Base-by-base conservation (phyloP, 2,329 filamentous ascomycete genomes). In the Trichoderma endophyticum region DNA sequence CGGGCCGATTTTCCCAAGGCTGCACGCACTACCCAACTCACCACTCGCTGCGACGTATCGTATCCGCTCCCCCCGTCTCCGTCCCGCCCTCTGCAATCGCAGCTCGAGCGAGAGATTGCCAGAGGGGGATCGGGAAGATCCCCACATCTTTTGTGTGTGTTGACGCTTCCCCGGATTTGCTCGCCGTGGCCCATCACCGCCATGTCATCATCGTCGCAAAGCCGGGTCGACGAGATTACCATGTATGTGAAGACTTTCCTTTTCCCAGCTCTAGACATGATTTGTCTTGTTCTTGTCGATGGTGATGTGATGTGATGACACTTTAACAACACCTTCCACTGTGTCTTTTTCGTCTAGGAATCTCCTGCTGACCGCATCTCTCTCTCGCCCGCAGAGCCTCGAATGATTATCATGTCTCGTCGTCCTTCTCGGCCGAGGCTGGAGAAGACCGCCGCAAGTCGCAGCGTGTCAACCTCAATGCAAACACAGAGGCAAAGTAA, bases 401-500 rank as follows among this genome's bases (percentile, higher is more conserved):
- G 21, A 75, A 77, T 56, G 76, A 78, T 43, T 75, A 78, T 56
- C 77, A 78, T 43, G 74, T 76, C 21, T 77, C 79, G 65, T 77
- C 79, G 21, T 78, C 79, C 66, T 76, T 78, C 39, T 79, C 78
- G 39, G 77, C 80, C 51, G 82, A 85, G 74, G 80, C 81, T 72
- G 83, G 81, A 21, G 63, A 56, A 21, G 63, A 56, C 26, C 79
- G 76, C 61, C 73, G 76, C 26, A 76, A 79, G 30, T 77, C 80
- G 34, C 77, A 79, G n/a, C 77, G 78, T 56, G 77, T 84, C 60
- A 83, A 86, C 70, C 81, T 86, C 54, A 84, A 85, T 73, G 76
- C 81, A 71, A 86, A 86, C 73, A 73, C 82, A 39, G 84, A 85
- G 73, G 85, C 84, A 71, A 84, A 81, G 84, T 86, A 77, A 28